Base-by-base conservation (phyloP, 164 flowering plant genomes). In the Macadamia integrifolia region DNA sequence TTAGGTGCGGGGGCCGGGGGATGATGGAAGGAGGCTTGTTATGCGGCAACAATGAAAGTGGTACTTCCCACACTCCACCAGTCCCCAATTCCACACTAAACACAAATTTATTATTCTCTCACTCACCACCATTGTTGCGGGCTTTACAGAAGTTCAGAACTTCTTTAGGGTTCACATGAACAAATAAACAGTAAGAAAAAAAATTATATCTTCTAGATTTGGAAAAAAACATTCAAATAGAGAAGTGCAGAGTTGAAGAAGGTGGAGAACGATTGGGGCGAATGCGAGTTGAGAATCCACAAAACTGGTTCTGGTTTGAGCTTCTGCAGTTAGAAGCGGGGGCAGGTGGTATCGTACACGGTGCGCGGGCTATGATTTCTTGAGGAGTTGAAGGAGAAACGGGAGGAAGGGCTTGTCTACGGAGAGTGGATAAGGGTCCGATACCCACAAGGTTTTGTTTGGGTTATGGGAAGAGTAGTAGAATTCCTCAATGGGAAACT, bases 301-400 rank as follows among this genome's bases (percentile, higher is more conserved):
- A 82, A 68, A 43, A 88, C 61, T 14, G 88, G 85, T 43, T 82
- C 87, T 46, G 90, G 80, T 68, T 78, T 80, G 55, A 87, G 82
- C 23, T 75, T 80, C 58, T 73, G 84, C 43, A 80, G 84, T 69
- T 76, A 83, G 4, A 92, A 80, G 18, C 82, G 81, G 0, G 84
- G 84, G 69, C 86, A 84, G 9, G 80, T 67, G 75, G 72, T 77
- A 46, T 70, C 76, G 10, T 80, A 80, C 44, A 83, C 71, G 98
- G 98, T 12, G 96, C 72, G 6, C 81, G 87, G 58, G 80, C 52
- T 7, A 90, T 78, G 79, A 73, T 87, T 70, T 94, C 96, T 42
- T 85, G 86, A 91, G 79, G 18, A 94, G 86, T 73, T 94, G 98
- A 48, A 87, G 84, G 14, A 94, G 46, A 18, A 94, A 82, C 0